A percentile compares a stretch with the other conserved stretches of the same genome.
Conservation (phyloP, 805 yeast genomes). For the Myxozyma mucilagina region DNA sequence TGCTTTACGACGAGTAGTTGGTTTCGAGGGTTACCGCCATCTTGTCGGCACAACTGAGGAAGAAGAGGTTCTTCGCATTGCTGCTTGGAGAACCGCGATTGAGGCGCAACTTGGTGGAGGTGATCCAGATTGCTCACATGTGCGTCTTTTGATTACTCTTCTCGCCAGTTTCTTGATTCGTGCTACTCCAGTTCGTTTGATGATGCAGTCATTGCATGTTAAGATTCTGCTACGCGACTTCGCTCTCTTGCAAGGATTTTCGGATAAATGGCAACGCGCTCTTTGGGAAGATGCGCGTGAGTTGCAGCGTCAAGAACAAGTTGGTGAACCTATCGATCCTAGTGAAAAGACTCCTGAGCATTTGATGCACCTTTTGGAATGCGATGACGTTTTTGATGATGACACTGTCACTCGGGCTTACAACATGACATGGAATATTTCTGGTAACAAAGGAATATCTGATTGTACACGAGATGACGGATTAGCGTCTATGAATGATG, state of each 20-base stretch:
- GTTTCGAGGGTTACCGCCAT: conserved; percentile 33
- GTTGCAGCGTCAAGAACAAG: conserved; percentile 25
- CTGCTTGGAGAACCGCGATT: conserved; percentile 36
- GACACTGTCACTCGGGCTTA: conserved; percentile 35
- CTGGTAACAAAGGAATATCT: conserved; percentile 16
- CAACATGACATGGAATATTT: conserved; percentile 28
- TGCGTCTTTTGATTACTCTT: conserved; percentile 36
- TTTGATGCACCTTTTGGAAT: conserved; percentile 19
- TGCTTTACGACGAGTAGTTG: conserved; percentile 31
- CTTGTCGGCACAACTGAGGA: conserved; percentile 29
- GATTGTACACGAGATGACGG: conserved; percentile 30
- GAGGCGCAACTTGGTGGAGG: conserved; percentile 45
- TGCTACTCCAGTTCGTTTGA: conserved; percentile 33
- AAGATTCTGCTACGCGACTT: conserved; percentile 33
- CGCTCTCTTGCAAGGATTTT: conserved; percentile 23
- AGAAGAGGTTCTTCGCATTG: conserved; percentile 20
- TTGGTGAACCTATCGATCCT: conserved; percentile 1
- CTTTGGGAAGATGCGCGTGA: conserved; percentile 37
- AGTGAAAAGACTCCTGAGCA: conserved; percentile 31
- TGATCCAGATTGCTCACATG: conserved; percentile 35
- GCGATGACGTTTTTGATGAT: conserved; percentile 34
- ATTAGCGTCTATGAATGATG: conserved; percentile 30
- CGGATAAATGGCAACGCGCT: conserved; percentile 18
- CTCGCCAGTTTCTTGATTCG: conserved; percentile 35
- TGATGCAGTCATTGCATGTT: conserved; percentile 40